Base-by-base conservation (phyloP, 2,329 filamentous ascomycete genomes). In the Aspergillus chevalieri region DNA sequence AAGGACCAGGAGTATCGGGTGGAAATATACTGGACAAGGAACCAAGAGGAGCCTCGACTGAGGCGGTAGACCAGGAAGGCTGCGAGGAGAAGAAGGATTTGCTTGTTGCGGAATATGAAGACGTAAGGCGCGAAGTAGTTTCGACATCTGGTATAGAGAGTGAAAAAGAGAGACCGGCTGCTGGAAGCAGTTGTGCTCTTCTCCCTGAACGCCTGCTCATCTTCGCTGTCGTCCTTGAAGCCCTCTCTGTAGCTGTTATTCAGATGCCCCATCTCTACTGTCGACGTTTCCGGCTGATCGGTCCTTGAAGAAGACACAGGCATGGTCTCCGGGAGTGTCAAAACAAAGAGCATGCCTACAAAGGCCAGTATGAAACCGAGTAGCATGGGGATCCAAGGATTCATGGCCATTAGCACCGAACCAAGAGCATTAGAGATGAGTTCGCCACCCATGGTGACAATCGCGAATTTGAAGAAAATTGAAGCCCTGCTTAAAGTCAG, bases 21-120 rank as follows among this genome's bases (percentile, higher is more conserved):
- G 1, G 75, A 78, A 15, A 77, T 73, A 56, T 79, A 79, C 50
- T 76, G 74, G n/a, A 77, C 66, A 12, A 78, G 57, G 47, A 78
- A 67, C 53, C 68, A 72, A 14, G 74, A 63, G 8, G 73, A 71
- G 44, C 75, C 74, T 22, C 74, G 68, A 45, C 73, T 74, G 6
- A 78, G 62, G n/a, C 73, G 68, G 54, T 73, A 75, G 12, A 75
- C 71, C 19, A 78, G 56, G 50, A 78, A 78, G 0, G 73, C 69
- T 9, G 73, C 68, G 7, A 77, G 59, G 3, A 74, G 67, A 22
- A 78, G 61, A 1, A 71, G 63, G 15, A 72, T 62, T 41, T 71
- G 69, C 33, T 65, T 69, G 43, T 67, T 65, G 44, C 71, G 56
- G 41, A 75, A 65, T 3, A 68, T 62, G 43, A 74, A 68, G 4